Conservation (phyloP, 257 asterid genomes). For the Galeopsis tetrahit region DNA sequence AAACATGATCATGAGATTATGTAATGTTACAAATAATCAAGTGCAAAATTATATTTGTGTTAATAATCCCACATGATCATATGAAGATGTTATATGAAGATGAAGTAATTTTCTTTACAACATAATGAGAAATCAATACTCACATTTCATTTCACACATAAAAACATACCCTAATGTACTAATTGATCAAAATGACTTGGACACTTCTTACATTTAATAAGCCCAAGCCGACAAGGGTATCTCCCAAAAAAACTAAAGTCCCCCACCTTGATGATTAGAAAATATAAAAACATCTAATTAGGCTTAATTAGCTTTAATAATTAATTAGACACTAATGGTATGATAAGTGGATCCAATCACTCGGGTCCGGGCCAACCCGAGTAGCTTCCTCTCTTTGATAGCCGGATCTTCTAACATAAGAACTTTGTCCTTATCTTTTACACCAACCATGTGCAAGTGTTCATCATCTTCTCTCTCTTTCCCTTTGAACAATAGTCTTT, state of each 20-base stretch:
- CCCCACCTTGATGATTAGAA: conserved; percentile 39
- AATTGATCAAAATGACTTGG: conserved; percentile 44
- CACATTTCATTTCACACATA: conserved; percentile 18
- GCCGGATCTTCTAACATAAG: conserved; percentile 82
- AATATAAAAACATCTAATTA: conserved; percentile 19
- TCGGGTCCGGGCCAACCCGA: conserved; percentile 42
- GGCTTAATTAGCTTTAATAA: neutral
- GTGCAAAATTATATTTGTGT: neutral
- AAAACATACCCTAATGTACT: conserved; percentile 33
- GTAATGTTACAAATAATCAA: neutral
- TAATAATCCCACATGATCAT: neutral
- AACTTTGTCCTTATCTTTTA: conserved; percentile 76
- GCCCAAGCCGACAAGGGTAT: conserved; percentile 46
- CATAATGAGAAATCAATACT: conserved; percentile 11
- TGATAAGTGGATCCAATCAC: conserved; percentile 51
- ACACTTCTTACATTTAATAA: conserved; percentile 34
- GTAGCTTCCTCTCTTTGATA: conserved; percentile 60
- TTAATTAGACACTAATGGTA: conserved; percentile 57
- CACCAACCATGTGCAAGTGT: conserved; percentile 85
- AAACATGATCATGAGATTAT: neutral
- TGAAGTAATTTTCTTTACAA: conserved; percentile 21
- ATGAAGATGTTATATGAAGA: neutral
- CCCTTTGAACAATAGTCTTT: conserved; percentile 75
- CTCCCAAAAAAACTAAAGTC: conserved; percentile 26
- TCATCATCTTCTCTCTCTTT: conserved; percentile 82